Conservation (phyloP, 2,329 filamentous ascomycete genomes). For the Fusarium tricinctum region DNA sequence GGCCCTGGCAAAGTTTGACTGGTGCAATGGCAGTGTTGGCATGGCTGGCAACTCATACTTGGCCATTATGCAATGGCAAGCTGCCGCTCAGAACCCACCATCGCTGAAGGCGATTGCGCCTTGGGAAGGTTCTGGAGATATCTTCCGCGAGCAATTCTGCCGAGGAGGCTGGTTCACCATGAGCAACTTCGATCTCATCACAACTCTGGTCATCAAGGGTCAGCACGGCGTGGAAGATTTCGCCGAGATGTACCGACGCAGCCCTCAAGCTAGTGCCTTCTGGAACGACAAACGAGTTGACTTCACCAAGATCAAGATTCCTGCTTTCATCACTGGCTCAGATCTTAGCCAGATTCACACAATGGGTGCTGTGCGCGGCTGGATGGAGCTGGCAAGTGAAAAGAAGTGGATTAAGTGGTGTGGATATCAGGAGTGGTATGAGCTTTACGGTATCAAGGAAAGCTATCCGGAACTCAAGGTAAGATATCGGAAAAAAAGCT, state of each 20-base stretch:
- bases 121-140: slow-evolving; percentile 31
- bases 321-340: slow-evolving; percentile 37
- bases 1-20: slow-evolving; percentile 48
- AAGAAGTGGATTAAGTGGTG: slow-evolving; percentile 45
- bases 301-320: slow-evolving; percentile 37
- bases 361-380: slow-evolving; percentile 42
- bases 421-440: slow-evolving; percentile 42
- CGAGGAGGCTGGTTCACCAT: slow-evolving; percentile 17
- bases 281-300: slow-evolving; percentile 31
- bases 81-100: slow-evolving; percentile 35
- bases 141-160: slow-evolving; percentile 29
- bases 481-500: not conserved
- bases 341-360: slow-evolving; percentile 45
- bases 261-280: slow-evolving; percentile 3
- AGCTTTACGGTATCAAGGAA: slow-evolving; percentile 26
- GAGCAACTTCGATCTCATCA: slow-evolving; percentile 27
- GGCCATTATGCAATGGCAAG: slow-evolving; percentile 45
- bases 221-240: slow-evolving; percentile 17
- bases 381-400: slow-evolving; percentile 38
- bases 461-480: slow-evolving; percentile 26
- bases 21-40: slow-evolving; percentile 53
- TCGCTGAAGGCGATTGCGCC: slow-evolving; percentile 36
- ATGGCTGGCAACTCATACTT: slow-evolving; percentile 53
- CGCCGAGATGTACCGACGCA: slow-evolving; percentile 24
- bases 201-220: slow-evolving; percentile 20